Evolutionary conservation across 1,284 basidiomycete species (phyloP).

Genomic region (Lignosus rhinocerotis): DNA sequence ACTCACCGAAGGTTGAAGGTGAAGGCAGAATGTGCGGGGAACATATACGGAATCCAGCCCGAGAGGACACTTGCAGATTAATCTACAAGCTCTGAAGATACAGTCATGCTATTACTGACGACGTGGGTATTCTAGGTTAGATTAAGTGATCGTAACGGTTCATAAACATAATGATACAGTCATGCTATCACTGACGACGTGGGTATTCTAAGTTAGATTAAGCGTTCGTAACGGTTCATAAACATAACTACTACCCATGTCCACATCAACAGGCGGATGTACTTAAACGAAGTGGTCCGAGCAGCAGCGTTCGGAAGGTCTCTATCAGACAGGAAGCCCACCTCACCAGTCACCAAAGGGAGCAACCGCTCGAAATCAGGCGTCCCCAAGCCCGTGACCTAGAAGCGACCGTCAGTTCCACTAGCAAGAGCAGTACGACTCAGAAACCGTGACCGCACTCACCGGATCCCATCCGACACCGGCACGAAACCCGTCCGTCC

Average conservation of each 20-base stretch:
- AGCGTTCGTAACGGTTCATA: background rate
- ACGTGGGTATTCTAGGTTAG: no score
- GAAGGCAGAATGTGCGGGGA: no score
- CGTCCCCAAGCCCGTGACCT: slow-evolving; percentile 63
- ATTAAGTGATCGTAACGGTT: no score
- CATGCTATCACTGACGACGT: no score
- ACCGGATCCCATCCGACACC: slow-evolving; percentile 60
- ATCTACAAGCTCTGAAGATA: no score
- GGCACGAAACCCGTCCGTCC: slow-evolving; percentile 47
- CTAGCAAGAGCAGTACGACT: background rate
- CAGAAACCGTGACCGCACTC: slow-evolving; percentile 19
- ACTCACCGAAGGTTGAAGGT: no score
- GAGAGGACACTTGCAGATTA: no score
- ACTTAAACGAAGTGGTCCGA: background rate
- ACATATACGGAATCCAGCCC: no score
- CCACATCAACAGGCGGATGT: background rate
- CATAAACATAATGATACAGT: no score
- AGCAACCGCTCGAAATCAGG: slow-evolving; percentile 57
- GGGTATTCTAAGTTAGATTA: no score
- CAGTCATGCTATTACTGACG: no score
- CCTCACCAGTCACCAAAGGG: background rate
- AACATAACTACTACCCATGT: background rate
- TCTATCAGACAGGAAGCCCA: background rate
- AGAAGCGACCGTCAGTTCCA: background rate
- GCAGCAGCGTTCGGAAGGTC: background rate